Evolutionary conservation across 2,329 filamentous ascomycete genomes (phyloP), one percentile per base, ranked within the genome.

Genomic region (Annulohypoxylon truncatum): DNA sequence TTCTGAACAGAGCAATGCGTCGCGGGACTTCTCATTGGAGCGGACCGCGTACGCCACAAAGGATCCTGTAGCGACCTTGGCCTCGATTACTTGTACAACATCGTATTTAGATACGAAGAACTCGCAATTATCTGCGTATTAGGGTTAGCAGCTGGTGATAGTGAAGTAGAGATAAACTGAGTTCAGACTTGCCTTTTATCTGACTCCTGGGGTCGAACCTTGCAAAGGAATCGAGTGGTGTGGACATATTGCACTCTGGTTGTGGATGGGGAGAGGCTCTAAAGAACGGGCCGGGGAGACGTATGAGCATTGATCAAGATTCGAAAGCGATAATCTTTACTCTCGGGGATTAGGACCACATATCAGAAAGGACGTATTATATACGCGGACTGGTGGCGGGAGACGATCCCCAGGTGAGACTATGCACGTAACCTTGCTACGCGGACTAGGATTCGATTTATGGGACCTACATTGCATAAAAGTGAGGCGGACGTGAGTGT

Each of bases 61-160:
- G 29, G 65, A 57, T 13, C 70, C 72, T 7, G 40, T 15, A 9
- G 68, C 55, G 20, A 74, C 67, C 33, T 70, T 74, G 51, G 44
- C 55, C 22, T 62, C 73, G 50, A 77, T 69, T 7, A 77, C 69
- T 20, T 68, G 63, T 48, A 77, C 62, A 10, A 66, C 61, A 48
- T 75, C 75, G 65, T 73, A 67, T 53, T 69, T 73, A 22, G 40
- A 53, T 13, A 72, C 59, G 61, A 77, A 57, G 59, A 77, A 77
- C 50, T 75, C 71, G 68, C 75, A 77, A 54, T 77, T 77, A 12
- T 75, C 74, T 73, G 44, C 2, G 33, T 3, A 15, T 7, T 7
- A 13, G 6, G 20, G 28, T 56, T 61, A 67, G 59, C 10, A n/a
- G 53, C 1, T n/a, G 5, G 33, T 12, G 13, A n/a, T 33, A 33